phyloP scores from a whole-genome alignment of 257 asterid genomes.

The Lycium ferocissimum region DNA sequence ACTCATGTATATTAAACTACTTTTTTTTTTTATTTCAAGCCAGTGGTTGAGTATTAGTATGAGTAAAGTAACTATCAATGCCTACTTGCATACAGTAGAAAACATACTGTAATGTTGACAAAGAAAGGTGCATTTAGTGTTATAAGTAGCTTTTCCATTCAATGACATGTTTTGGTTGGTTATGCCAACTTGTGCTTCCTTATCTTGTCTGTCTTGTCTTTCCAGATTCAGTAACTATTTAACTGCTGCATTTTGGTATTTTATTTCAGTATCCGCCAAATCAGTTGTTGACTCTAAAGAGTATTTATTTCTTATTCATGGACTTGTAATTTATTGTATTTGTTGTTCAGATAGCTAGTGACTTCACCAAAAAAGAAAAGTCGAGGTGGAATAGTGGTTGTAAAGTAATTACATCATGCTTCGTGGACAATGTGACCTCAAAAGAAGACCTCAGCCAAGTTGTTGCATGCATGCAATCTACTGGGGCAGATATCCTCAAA shows the following conservation, averaged over 20 bases:
- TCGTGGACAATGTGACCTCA: constrained; percentile 44
- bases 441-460: constrained; percentile 50
- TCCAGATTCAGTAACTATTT: not conserved
- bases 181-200: constrained; percentile 6
- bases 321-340: not conserved
- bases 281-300: not conserved
- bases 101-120: not conserved
- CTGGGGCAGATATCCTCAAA: constrained; percentile 62
- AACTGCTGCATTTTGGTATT: not conserved
- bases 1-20: not conserved
- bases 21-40: not conserved
- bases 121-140: not conserved
- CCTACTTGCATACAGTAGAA: not conserved
- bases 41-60: not conserved
- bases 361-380: constrained; percentile 44
- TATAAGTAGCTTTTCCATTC: not conserved
- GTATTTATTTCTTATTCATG: not conserved
- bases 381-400: constrained; percentile 41
- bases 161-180: not conserved
- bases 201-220: not conserved
- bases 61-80: not conserved
- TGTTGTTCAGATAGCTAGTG: constrained; percentile 53
- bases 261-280: not conserved
- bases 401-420: constrained; percentile 58
- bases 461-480: constrained; percentile 53